These are phyloP conservation scores for Plasmodium coatneyi DNA, from an alignment of 169 alveolate genomes.

Conservation along the genomic window DNA sequence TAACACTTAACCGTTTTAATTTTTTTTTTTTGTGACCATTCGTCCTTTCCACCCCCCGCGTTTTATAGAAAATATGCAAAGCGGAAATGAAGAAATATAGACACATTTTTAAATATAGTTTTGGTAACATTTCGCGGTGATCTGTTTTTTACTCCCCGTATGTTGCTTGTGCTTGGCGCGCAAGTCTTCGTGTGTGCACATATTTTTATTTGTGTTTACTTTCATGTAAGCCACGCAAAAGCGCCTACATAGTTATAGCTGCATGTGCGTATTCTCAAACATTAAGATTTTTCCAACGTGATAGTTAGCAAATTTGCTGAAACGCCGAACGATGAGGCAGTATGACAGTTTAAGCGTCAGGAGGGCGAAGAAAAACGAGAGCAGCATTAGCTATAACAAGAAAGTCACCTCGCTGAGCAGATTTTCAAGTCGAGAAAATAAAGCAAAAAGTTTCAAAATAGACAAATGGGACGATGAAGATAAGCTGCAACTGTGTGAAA, in stretches of 20 bases:
- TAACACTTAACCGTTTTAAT: background rate
- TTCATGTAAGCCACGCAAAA: background rate
- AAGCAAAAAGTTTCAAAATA: conserved; percentile 7
- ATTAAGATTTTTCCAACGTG: background rate
- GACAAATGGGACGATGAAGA: conserved; percentile 5
- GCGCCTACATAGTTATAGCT: background rate
- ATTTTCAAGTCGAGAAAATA: background rate
- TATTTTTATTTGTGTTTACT: background rate
- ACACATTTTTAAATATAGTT: background rate
- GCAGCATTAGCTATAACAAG: background rate
- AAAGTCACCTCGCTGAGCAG: conserved; percentile 10
- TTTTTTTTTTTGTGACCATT: background rate
- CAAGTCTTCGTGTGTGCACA: background rate
- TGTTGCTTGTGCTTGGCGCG: background rate
- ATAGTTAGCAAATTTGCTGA: background rate
- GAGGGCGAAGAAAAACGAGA: conserved; percentile 2
- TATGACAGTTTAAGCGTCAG: conserved; percentile 14
- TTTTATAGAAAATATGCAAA: background rate
- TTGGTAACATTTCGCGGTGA: background rate
- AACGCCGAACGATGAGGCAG: background rate
- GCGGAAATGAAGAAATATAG: background rate
- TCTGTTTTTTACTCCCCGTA: background rate
- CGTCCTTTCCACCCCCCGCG: background rate
- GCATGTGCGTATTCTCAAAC: background rate
- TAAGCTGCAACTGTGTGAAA: conserved; percentile 1